phyloP scores from a whole-genome alignment of 2,329 filamentous ascomycete genomes.

The Biscogniauxia sp. region DNA sequence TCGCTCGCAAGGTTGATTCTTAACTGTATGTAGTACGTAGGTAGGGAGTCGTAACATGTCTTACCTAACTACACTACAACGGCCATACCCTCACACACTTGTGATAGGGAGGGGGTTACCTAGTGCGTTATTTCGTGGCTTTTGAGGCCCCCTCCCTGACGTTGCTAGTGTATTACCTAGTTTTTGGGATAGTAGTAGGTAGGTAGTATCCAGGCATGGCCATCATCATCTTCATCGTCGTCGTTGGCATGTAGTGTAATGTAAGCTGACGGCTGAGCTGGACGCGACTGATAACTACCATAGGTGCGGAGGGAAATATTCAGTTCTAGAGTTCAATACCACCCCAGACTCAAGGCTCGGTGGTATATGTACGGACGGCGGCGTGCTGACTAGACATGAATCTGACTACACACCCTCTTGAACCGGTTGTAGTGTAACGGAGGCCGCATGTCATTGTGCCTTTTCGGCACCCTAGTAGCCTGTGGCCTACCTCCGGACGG shows the following conservation, averaged over 20 bases:
- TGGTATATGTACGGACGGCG: constrained; percentile 16
- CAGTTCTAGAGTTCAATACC: constrained; percentile 17
- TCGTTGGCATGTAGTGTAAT: too few species aligned
- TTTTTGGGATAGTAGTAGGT: not conserved
- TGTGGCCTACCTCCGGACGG: not conserved
- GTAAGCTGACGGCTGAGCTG: constrained; percentile 11
- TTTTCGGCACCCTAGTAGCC: not conserved
- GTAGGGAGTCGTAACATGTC: too few species aligned
- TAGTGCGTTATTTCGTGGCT: too few species aligned
- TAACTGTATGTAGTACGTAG: too few species aligned
- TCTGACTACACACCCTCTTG: constrained; percentile 6
- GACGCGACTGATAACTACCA: constrained; percentile 14
- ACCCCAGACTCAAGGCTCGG: constrained; percentile 14
- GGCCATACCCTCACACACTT: too few species aligned
- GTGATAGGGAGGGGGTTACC: too few species aligned
- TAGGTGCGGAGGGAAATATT: constrained; percentile 16
- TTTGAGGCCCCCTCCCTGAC: too few species aligned
- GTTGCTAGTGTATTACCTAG: too few species aligned
- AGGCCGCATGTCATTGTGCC: not conserved
- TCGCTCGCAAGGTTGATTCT: too few species aligned
- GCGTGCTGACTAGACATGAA: constrained; percentile 1
- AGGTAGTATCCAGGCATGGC: not conserved
- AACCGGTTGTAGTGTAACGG: not conserved
- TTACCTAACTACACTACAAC: too few species aligned
- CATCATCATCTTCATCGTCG: too few species aligned